Base-by-base conservation (phyloP, 2,329 filamentous ascomycete species). In the Trichophyton mentagrophytes region DNA sequence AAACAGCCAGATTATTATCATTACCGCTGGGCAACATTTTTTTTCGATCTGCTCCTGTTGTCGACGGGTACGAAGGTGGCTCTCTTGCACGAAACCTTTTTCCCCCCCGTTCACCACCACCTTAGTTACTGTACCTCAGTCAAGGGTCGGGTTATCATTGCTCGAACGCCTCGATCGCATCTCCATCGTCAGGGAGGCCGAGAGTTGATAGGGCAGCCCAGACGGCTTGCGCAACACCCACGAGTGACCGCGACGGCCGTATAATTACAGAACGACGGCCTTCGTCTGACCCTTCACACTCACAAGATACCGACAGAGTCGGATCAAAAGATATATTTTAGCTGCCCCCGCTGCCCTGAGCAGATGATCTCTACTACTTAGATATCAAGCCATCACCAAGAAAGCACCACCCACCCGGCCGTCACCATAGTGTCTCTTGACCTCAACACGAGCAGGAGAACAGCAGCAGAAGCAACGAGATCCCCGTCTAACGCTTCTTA, bases 61-160 rank as follows among this genome's bases (percentile, higher is more conserved):
- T 9, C 11, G 49, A 53, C 27, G 49, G 49, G 49, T 53, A 53
- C 49, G 49, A 53, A 53, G 27, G 49, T 53, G 49, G 49, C 49
- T 53, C 49, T 53, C 49, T 53, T 53, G n/a, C 49, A 53, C 27
- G 49, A 53, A 53, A 53, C 49, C 49, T 53, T 53, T 53, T 53
- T 53, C 13, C 27, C 49, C 47, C 49, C 49, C 9, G 9, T 53
- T 22, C 22, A 53, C 49, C 22, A 53, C 22, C 49, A 25, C 33
- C 33, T 38, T 13, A 3, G 22, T 33, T 53, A 3, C 22, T 22
- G 22, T 22, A 53, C 49, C 49, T 53, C 25, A 53, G 49, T 53
- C n/a, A 27, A 17, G 22, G 27, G 49, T 53, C 49, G 49, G 22
- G 27, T 33, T 53, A 53, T n/a, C 49, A 53, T 53, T 53, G 49